Evolutionary conservation across 2,329 filamentous ascomycete genomes (phyloP), one percentile per base, ranked within the genome.

Genomic region (Microsporum audouinii): DNA sequence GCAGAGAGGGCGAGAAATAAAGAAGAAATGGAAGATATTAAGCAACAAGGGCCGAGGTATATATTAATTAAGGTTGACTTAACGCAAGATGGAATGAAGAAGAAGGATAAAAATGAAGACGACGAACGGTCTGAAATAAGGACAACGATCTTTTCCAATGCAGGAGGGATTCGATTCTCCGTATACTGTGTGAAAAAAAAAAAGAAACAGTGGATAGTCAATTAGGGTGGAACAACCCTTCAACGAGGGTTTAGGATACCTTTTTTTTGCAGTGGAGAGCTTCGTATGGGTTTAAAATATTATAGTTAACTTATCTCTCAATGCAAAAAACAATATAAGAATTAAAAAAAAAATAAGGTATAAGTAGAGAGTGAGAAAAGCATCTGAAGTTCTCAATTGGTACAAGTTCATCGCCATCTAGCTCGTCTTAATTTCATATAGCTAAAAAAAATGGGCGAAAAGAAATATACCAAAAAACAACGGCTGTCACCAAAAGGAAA

Each of bases 241-340:
- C 39, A n/a, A n/a, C 39, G 39, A 43, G 39, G 39, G 39, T 5
- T 43, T n/a, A 43, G 17, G 39, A n/a, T 43, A n/a, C 17, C 17
- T 41, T 41, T 41, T 41, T 17, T 43, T 57, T 27, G 39, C 36
- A 34, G 60, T 61, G 53, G 53, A 57, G 60, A 61, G 60, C 60
- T 61, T 43, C 38, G 53, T 36, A 47, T 33, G 36, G 45, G 38
- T 45, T 41, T 10, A 27, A 45, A 39, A 34, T 41, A 34, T 39
- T 41, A 38, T 23, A 41, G 2, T 12, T 41, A n/a, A 43, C 14
- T 23, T 14, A 17, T 43, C 39, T n/a, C 17, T 8, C 29, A 29
- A 31, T 33, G 31, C 29, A 39, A 45, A 55, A 61, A 38, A 56
- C 34, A 39, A 60, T 38, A 56, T 56, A 53, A 34, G 51, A 58